Evolutionary conservation across 176 grass and related monocot species (phyloP).

Genomic region (Musa troglodytarum): DNA sequence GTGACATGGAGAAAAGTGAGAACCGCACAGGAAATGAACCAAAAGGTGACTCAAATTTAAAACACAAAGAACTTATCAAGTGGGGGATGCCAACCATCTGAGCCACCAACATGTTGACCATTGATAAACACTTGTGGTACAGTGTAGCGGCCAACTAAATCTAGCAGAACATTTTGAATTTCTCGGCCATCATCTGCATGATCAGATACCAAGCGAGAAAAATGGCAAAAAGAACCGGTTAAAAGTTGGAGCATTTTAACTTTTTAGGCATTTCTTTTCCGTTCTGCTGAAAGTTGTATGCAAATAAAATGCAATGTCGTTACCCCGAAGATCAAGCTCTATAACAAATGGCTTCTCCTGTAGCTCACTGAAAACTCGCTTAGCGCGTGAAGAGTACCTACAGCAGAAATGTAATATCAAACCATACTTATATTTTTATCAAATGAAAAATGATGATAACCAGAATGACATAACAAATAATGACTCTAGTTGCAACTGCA

Average conservation of each 20-base stretch:
- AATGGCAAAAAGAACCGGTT: neutral
- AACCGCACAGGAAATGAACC: neutral
- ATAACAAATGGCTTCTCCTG: slow-evolving; percentile 65
- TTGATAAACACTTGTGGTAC: slow-evolving; percentile 95
- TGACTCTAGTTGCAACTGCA: no score
- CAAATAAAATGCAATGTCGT: neutral
- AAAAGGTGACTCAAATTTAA: neutral
- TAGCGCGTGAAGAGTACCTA: slow-evolving; percentile 67
- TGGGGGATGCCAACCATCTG: slow-evolving; percentile 48
- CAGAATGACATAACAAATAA: neutral
- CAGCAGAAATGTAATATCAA: slow-evolving; percentile 4
- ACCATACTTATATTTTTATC: neutral
- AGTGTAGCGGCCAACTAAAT: slow-evolving; percentile 62
- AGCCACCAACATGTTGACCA: slow-evolving; percentile 78
- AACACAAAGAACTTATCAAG: slow-evolving; percentile 14
- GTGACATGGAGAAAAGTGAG: neutral
- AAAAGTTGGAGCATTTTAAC: neutral
- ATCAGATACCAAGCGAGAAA: neutral
- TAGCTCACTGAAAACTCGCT: slow-evolving; percentile 66
- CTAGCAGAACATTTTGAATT: slow-evolving; percentile 80
- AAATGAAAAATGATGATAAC: neutral
- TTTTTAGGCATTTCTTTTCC: neutral
- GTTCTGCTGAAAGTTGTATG: neutral
- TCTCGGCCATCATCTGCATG: slow-evolving; percentile 54
- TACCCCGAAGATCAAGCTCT: slow-evolving; percentile 91